These are phyloP conservation scores for Asterella californica DNA, from an alignment of 225 moss, liverwort and hornwort species.

Conservation along the genomic window DNA sequence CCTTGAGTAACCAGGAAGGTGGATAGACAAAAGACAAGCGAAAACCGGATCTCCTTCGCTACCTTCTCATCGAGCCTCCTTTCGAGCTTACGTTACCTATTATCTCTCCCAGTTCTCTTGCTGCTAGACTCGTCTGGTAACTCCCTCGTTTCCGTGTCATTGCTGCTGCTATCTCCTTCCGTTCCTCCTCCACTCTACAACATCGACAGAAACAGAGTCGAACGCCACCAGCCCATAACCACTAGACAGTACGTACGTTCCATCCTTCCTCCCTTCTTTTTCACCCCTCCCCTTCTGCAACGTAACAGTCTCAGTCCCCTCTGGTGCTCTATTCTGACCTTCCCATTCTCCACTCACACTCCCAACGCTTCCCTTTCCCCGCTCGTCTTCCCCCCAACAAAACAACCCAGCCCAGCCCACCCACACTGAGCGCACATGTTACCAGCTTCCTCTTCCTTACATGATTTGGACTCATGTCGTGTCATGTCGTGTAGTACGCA, in stretches of 20 bases:
- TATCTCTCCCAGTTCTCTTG: background rate
- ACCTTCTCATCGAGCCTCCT: background rate
- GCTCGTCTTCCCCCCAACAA: background rate
- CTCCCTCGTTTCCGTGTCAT: slow-evolving; percentile 3
- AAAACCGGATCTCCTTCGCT: background rate
- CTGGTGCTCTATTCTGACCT: background rate
- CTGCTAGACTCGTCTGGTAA: background rate
- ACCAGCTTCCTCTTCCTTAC: background rate
- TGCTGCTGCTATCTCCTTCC: background rate
- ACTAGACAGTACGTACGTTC: background rate
- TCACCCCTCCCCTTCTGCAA: background rate
- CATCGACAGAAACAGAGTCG: background rate
- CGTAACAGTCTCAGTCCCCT: background rate
- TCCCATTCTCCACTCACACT: background rate
- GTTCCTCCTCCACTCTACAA: background rate
- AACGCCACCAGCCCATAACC: background rate
- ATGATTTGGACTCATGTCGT: background rate
- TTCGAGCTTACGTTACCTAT: background rate
- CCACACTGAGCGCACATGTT: background rate
- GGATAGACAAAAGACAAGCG: background rate
- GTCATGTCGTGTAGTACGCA: background rate
- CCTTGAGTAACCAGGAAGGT: background rate
- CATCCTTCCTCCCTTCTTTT: background rate
- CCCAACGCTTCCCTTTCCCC: background rate
- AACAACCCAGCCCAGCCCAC: background rate